Conservation (phyloP, 805 yeast species). For the Spencermartinsiella europaea region DNA sequence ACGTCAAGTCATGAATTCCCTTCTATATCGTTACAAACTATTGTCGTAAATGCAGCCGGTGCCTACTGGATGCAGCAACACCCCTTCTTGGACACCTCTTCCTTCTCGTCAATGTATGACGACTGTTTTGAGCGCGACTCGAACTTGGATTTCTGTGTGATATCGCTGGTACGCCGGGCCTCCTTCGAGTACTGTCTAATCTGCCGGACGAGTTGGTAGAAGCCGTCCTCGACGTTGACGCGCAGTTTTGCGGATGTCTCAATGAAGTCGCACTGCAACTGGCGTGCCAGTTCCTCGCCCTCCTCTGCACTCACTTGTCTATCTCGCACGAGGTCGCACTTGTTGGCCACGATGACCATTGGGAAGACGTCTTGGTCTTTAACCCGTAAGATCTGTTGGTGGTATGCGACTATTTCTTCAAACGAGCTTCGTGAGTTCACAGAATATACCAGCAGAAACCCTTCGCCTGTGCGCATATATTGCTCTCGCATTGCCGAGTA, state of each 20-base stretch:
- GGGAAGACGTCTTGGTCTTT: conserved; percentile 49
- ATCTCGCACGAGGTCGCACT: conserved; percentile 70
- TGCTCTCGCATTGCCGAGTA: conserved; percentile 91
- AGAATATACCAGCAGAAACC: conserved; percentile 80
- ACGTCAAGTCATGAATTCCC: no score
- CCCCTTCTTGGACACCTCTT: not conserved
- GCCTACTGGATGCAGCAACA: not conserved
- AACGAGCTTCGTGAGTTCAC: conserved; percentile 77
- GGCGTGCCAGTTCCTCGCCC: conserved; percentile 70
- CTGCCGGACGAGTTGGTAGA: conserved; percentile 43
- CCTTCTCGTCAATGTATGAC: not conserved
- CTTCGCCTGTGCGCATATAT: conserved; percentile 95
- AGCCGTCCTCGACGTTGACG: conserved; percentile 82
- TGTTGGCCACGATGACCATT: conserved; percentile 88
- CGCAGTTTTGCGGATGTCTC: conserved; percentile 94
- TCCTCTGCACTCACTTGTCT: conserved; percentile 81
- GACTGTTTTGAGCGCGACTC: not conserved
- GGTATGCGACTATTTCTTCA: conserved; percentile 76
- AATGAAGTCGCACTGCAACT: conserved; percentile 58
- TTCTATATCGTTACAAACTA: no score
- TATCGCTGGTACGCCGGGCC: not conserved
- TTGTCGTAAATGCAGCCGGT: no score
- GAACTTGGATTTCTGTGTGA: not conserved
- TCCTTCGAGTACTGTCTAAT: conserved; percentile 22
- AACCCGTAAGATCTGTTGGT: conserved; percentile 72